These are phyloP conservation scores for Kodamaea leandrae DNA, from an alignment of 805 yeast species.

Conservation along the genomic window DNA sequence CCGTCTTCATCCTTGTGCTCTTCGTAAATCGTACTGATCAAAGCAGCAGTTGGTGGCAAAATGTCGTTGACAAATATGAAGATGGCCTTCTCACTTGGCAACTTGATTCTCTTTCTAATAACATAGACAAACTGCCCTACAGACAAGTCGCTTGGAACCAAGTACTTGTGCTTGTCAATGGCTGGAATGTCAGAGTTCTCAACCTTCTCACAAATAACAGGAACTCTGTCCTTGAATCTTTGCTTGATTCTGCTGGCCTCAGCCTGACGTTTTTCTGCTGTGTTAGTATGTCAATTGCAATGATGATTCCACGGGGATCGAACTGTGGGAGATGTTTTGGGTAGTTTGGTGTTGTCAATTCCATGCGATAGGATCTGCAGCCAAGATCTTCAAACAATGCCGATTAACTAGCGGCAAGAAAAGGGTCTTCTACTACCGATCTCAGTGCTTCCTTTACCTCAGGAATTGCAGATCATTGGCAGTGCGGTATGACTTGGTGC, in stretches of 20 bases:
- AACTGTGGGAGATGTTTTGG: background rate
- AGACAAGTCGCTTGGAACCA: conserved; percentile 93
- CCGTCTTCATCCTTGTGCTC: conserved; percentile 99
- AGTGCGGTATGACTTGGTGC: too few species aligned
- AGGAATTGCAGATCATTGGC: too few species aligned
- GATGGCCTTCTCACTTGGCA: conserved; percentile 96
- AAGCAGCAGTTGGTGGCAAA: conserved; percentile 96
- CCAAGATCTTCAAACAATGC: too few species aligned
- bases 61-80: conserved; percentile 96
- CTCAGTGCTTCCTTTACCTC: too few species aligned
- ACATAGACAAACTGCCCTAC: conserved; percentile 98
- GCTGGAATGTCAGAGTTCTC: conserved; percentile 95
- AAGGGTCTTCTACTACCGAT: too few species aligned
- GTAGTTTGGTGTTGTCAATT: too few species aligned
- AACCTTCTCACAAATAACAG: conserved; percentile 95
- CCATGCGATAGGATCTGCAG: too few species aligned
- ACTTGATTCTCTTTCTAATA: conserved; percentile 90
- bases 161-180: conserved; percentile 94
- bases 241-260: conserved; percentile 89
- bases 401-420: too few species aligned
- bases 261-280: conserved; percentile 81
- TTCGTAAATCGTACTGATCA: conserved; percentile 91
- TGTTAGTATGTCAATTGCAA: conserved; percentile 8
- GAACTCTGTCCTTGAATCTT: conserved; percentile 88
- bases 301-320: background rate